Evolutionary conservation across 106 monocot genomes (phyloP).

Genomic region (Phalaenopsis equestris): DNA sequence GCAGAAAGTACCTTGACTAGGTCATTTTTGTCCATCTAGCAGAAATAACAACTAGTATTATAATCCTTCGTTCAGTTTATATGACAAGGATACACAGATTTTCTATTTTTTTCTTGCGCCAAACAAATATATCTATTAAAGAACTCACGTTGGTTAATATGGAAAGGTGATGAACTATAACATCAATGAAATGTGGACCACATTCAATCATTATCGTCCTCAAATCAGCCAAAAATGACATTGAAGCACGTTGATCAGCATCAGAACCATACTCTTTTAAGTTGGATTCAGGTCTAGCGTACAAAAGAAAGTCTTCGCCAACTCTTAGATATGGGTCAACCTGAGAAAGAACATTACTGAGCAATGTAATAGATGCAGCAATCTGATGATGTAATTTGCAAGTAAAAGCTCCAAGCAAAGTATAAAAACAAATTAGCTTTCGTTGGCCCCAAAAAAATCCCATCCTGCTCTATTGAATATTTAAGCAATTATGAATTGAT

Average conservation of each 20-base stretch:
- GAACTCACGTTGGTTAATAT: conserved; percentile 45
- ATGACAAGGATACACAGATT: neutral
- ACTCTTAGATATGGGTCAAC: conserved; percentile 62
- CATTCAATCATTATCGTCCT: conserved; percentile 31
- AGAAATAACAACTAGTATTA: conserved; percentile 14
- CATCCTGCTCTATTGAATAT: too few relatives aligned
- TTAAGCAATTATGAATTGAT: too few relatives aligned
- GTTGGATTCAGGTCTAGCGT: conserved; percentile 41
- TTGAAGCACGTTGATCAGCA: conserved; percentile 37
- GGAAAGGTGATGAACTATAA: conserved; percentile 39
- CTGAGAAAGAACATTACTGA: conserved; percentile 26
- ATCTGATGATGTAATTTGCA: neutral
- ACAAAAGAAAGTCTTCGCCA: conserved; percentile 65
- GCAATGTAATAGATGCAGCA: neutral
- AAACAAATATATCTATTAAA: neutral
- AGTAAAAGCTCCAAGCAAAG: neutral
- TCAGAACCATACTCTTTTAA: conserved; percentile 61
- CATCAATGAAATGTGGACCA: conserved; percentile 30
- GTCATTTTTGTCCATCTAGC: conserved; percentile 48
- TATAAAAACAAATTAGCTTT: neutral
- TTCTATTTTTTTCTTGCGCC: neutral
- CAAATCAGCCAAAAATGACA: conserved; percentile 26
- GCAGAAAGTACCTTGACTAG: conserved; percentile 38
- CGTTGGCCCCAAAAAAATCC: too few relatives aligned
- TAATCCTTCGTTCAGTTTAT: neutral